Evolutionary conservation across 2,329 filamentous ascomycete species (phyloP).

Genomic region (Fonsecaea nubica): DNA sequence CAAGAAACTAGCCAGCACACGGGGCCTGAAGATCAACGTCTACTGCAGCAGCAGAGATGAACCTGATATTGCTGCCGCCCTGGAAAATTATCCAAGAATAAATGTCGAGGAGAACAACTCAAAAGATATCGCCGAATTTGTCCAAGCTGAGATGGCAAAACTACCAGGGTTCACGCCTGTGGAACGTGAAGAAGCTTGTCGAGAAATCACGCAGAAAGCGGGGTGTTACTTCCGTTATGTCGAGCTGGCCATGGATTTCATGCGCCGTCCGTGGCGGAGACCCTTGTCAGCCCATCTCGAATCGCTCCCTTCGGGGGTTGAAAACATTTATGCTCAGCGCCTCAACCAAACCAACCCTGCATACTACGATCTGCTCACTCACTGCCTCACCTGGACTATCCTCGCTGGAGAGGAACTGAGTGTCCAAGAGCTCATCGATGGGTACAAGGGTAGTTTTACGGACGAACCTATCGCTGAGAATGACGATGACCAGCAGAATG

Average conservation of each 20-base stretch:
- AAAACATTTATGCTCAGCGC: constrained; percentile 1
- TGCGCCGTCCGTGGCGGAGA: neutral
- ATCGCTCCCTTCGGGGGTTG: neutral
- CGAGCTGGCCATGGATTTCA: constrained; percentile 3
- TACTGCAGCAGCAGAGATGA: constrained; percentile 1
- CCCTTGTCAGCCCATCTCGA: neutral
- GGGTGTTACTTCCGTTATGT: constrained; percentile 1
- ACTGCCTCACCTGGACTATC: neutral
- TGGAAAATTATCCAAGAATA: constrained; percentile 1
- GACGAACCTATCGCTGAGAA: neutral
- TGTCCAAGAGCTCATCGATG: constrained; percentile 3
- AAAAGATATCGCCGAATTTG: neutral
- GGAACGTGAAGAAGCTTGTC: constrained; percentile 1
- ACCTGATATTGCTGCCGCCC: neutral
- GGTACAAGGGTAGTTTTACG: neutral
- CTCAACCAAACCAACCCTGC: neutral
- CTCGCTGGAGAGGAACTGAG: neutral
- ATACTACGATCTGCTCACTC: constrained; percentile 5
- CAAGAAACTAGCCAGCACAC: neutral
- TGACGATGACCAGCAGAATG: neutral
- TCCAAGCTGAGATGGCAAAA: constrained; percentile 3
- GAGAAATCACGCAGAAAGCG: neutral
- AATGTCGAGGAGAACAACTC: constrained; percentile 4
- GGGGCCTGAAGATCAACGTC: neutral
- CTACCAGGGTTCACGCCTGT: neutral